phyloP scores from a whole-genome alignment of 1,284 basidiomycete species.

The Melampsora americana region DNA sequence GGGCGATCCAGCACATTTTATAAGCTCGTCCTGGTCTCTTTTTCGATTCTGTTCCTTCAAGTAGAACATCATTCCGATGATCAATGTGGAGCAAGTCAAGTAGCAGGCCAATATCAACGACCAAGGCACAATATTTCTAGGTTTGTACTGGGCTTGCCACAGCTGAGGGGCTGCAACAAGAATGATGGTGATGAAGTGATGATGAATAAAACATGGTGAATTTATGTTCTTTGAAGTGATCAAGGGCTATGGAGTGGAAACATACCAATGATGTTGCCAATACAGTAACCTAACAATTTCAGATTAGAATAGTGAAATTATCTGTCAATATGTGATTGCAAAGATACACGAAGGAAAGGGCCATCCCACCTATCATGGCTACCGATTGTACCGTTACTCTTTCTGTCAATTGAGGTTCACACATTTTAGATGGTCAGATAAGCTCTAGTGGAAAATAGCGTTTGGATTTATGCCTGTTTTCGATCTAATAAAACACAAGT shows the following conservation, averaged over 20 bases:
- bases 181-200: not conserved
- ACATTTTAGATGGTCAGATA: not conserved
- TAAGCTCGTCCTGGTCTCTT: not conserved
- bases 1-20: no score
- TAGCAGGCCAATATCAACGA: not conserved
- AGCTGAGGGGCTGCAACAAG: not conserved
- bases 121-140: not conserved
- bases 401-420: not conserved
- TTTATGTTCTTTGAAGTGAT: no score
- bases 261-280: constrained; percentile 10
- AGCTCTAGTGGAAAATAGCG: not conserved
- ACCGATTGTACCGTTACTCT: not conserved
- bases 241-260: no score
- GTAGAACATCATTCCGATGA: not conserved
- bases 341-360: no score
- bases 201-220: no score
- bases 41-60: not conserved
- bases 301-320: no score
- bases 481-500: not conserved
- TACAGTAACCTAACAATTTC: not conserved
- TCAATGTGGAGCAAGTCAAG: not conserved
- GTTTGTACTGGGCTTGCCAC: not conserved
- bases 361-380: not conserved
- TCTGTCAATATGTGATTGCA: no score
- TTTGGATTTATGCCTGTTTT: not conserved